Evolutionary conservation across 176 grass and related monocot genomes (phyloP).

Genomic region (Paspalum notatum): DNA sequence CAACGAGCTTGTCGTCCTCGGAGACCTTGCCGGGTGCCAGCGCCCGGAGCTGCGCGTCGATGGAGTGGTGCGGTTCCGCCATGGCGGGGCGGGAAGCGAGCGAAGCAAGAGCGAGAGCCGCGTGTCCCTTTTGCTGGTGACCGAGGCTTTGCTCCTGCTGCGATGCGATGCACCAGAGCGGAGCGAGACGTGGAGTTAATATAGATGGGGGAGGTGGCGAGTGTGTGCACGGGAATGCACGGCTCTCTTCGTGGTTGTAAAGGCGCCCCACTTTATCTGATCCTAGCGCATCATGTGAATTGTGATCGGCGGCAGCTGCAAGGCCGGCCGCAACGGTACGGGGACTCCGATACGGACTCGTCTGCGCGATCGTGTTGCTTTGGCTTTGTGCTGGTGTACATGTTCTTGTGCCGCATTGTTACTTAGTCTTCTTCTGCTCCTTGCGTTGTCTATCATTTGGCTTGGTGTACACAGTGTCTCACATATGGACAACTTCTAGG

Average conservation of each 20-base stretch:
- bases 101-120: background rate
- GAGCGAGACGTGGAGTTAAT: background rate
- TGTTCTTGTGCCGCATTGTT: no score
- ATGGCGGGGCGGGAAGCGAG: background rate
- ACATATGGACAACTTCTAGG: no score
- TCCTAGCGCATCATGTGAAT: background rate
- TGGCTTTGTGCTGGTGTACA: no score
- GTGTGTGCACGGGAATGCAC: background rate
- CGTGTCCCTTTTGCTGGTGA: no score
- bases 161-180: background rate
- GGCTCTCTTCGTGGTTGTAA: background rate
- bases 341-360: no score
- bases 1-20: conserved; percentile 71
- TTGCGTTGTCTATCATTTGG: no score
- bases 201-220: background rate
- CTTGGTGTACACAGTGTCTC: no score
- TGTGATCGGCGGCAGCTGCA: background rate
- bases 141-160: background rate
- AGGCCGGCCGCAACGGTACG: no score
- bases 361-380: no score
- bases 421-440: no score
- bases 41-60: conserved; percentile 61
- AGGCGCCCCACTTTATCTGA: background rate
- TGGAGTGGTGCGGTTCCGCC: conserved; percentile 59
- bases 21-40: conserved; percentile 68